Conservation (phyloP, 2,329 filamentous ascomycete species). For the Botrytis fabae region DNA sequence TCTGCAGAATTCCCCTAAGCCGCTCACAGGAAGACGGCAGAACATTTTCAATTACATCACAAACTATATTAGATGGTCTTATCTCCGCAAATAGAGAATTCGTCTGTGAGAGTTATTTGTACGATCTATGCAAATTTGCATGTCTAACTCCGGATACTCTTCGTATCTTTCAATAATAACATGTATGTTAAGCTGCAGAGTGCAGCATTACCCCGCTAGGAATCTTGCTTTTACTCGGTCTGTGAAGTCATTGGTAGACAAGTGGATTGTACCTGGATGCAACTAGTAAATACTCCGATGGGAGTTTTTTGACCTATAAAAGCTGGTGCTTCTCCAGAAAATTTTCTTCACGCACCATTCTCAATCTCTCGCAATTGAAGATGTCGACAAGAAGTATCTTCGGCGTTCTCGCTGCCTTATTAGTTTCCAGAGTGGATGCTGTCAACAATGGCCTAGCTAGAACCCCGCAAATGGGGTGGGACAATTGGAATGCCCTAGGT, state of each 20-base stretch:
- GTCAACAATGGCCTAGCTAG: slow-evolving; percentile 46
- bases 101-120: not conserved
- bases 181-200: not conserved
- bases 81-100: not conserved
- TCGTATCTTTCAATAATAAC: not conserved
- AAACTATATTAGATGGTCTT: not conserved
- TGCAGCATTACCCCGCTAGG: slow-evolving; percentile 14
- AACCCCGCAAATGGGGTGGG: slow-evolving; percentile 47
- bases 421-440: slow-evolving; percentile 32
- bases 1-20: not conserved
- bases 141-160: not conserved
- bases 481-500: slow-evolving; percentile 52
- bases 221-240: slow-evolving; percentile 9
- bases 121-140: not conserved
- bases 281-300: not conserved
- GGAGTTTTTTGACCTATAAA: not conserved
- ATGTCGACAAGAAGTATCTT: slow-evolving; percentile 18
- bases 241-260: slow-evolving; percentile 12
- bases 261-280: not conserved
- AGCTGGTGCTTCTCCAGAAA: not conserved
- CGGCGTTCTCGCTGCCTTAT: slow-evolving; percentile 23
- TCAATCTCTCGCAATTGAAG: not conserved
- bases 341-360: not conserved
- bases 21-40: too few species aligned
- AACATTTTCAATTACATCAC: not conserved